Evolutionary conservation across 495 filamentous ascomycete species (phyloP).

Genomic region (Trichoderma reesei): DNA sequence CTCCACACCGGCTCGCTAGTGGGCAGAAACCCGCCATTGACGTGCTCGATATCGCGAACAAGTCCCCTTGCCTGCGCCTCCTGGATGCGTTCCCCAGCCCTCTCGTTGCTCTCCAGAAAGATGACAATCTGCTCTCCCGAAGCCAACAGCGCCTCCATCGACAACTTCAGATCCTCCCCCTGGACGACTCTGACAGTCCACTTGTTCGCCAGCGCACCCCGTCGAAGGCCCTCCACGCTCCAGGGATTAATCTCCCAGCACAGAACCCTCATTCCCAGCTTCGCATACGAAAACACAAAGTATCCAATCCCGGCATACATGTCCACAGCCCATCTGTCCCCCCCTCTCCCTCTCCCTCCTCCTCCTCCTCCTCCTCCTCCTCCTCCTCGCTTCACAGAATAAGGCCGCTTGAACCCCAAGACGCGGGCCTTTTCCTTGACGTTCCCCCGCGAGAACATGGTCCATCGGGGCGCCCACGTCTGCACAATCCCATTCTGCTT

Average conservation of each 20-base stretch:
- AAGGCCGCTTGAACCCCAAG: constrained; percentile 36
- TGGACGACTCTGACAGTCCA: constrained; percentile 48
- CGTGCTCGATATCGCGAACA: constrained; percentile 42
- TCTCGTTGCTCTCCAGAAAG: constrained; percentile 60
- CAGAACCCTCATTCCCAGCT: constrained; percentile 62
- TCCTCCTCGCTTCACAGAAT: neutral
- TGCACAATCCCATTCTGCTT: constrained; percentile 75
- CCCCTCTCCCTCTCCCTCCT: neutral
- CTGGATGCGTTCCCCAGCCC: constrained; percentile 41
- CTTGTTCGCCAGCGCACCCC: constrained; percentile 59
- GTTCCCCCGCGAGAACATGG: constrained; percentile 89
- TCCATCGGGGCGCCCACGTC: constrained; percentile 76
- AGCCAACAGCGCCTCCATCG: constrained; percentile 16
- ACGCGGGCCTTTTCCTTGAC: constrained; percentile 79
- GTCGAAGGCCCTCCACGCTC: constrained; percentile 70
- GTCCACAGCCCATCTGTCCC: constrained; percentile 51
- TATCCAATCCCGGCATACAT: constrained; percentile 91
- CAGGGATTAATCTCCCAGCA: constrained; percentile 87
- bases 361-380: neutral
- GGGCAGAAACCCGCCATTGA: constrained; percentile 76
- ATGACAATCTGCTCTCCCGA: constrained; percentile 44
- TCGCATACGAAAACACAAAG: constrained; percentile 72
- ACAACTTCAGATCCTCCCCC: constrained; percentile 21
- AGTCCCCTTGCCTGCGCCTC: constrained; percentile 19
- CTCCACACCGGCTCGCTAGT: constrained; percentile 56